phyloP scores from a whole-genome alignment of 1,139 yeast species.

The Saccharomyces hybrid region DNA sequence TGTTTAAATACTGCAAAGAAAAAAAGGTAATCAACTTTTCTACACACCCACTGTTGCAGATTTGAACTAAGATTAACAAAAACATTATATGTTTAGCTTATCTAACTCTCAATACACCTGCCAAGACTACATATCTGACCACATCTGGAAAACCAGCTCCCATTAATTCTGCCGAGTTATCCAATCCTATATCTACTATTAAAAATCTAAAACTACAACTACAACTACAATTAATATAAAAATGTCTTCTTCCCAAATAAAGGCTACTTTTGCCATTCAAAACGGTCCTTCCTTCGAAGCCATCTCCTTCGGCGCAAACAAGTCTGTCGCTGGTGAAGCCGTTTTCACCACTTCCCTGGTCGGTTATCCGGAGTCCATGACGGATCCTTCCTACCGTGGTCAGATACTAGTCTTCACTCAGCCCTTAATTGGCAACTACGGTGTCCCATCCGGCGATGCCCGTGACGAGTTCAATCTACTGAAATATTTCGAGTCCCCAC shows the following conservation, averaged over 20 bases:
- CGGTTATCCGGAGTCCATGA: slow-evolving; percentile 97
- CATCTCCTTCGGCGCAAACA: slow-evolving; percentile 88
- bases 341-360: slow-evolving; percentile 95
- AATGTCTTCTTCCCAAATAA: slow-evolving; percentile 17
- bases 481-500: slow-evolving; percentile 86
- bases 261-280: slow-evolving; percentile 85
- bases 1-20: not conserved
- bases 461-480: slow-evolving; percentile 79
- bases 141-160: slow-evolving; percentile 44
- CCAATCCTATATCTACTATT: not conserved
- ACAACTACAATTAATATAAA: slow-evolving; percentile 9
- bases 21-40: not conserved
- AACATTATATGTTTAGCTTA: slow-evolving; percentile 24
- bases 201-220: slow-evolving; percentile 11
- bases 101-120: slow-evolving; percentile 32
- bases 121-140: slow-evolving; percentile 42
- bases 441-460: slow-evolving; percentile 80
- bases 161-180: slow-evolving; percentile 9
- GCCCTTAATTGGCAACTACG: slow-evolving; percentile 94
- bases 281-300: slow-evolving; percentile 94
- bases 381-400: slow-evolving; percentile 94
- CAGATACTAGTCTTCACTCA: slow-evolving; percentile 95
- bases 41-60: not conserved
- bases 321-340: slow-evolving; percentile 90
- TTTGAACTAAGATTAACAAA: not conserved